phyloP scores from a whole-genome alignment of 2,329 filamentous ascomycete genomes.

The Apiospora saccharicola region DNA sequence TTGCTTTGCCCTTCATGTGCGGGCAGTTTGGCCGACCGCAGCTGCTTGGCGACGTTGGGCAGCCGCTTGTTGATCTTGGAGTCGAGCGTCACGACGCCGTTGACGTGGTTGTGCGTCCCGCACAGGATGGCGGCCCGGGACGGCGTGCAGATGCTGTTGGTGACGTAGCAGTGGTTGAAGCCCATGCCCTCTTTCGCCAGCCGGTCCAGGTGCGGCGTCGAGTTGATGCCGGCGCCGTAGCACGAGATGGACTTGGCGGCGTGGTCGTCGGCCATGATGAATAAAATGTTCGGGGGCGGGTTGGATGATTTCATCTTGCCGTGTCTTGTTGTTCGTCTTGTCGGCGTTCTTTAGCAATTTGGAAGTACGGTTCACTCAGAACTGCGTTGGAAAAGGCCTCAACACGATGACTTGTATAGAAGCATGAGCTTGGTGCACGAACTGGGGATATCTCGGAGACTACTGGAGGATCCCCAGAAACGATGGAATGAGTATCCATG shows the following conservation, averaged over 20 bases:
- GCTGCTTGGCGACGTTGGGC: constrained; percentile 60
- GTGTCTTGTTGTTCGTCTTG: too few relatives aligned
- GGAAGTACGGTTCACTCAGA: neutral
- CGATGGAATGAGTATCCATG: neutral
- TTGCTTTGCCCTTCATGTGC: too few relatives aligned
- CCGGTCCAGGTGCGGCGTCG: constrained; percentile 59
- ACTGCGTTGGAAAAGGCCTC: neutral
- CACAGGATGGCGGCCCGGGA: constrained; percentile 58
- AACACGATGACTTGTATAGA: neutral
- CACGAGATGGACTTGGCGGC: constrained; percentile 56
- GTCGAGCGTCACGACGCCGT: constrained; percentile 58
- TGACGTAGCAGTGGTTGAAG: constrained; percentile 63
- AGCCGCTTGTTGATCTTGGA: constrained; percentile 56
- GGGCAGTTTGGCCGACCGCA: constrained; percentile 46
- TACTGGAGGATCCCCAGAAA: neutral
- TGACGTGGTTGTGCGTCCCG: constrained; percentile 61
- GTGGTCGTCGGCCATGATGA: constrained; percentile 64
- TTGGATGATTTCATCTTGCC: constrained; percentile 1
- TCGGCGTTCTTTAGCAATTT: too few relatives aligned
- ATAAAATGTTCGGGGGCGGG: constrained; percentile 49
- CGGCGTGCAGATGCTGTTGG: constrained; percentile 61
- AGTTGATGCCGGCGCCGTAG: constrained; percentile 59
- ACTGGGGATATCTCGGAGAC: neutral
- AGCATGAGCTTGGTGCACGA: neutral
- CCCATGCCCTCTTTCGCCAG: constrained; percentile 57